These are phyloP conservation scores for Chamaecrista fasciculata DNA, from an alignment of 306 rosid species.

Conservation along the genomic window DNA sequence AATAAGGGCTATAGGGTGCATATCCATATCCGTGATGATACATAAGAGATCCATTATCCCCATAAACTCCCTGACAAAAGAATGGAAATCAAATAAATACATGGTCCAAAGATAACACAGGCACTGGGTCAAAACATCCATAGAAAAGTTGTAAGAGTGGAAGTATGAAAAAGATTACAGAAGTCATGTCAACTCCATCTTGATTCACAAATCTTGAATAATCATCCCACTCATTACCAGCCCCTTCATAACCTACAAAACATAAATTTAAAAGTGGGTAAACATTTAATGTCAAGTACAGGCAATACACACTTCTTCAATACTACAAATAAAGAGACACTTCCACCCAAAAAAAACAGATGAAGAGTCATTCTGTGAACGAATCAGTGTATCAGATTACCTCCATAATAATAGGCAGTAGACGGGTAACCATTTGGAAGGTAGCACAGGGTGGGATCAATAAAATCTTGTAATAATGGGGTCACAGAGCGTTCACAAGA, in stretches of 20 bases:
- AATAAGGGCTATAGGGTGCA: conserved; percentile 80
- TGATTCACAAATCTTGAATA: conserved; percentile 69
- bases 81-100: too few species aligned
- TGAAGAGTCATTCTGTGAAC: neutral
- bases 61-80: conserved; percentile 77
- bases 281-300: neutral
- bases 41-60: conserved; percentile 83
- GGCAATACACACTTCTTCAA: neutral
- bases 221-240: conserved; percentile 77
- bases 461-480: conserved; percentile 65
- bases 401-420: conserved; percentile 75
- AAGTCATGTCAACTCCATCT: conserved; percentile 81
- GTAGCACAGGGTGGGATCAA: conserved; percentile 74
- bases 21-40: conserved; percentile 91
- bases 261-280: neutral
- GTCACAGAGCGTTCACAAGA: conserved; percentile 69
- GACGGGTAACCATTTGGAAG: conserved; percentile 73
- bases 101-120: too few species aligned
- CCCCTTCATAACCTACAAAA: conserved; percentile 64
- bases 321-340: neutral
- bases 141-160: neutral
- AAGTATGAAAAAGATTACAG: conserved; percentile 46
- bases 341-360: too few species aligned
- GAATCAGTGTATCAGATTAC: conserved; percentile 34
- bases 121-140: neutral